phyloP scores from a whole-genome alignment of 1,284 basidiomycete genomes.

The Cutaneotrichosporon mucoides region DNA sequence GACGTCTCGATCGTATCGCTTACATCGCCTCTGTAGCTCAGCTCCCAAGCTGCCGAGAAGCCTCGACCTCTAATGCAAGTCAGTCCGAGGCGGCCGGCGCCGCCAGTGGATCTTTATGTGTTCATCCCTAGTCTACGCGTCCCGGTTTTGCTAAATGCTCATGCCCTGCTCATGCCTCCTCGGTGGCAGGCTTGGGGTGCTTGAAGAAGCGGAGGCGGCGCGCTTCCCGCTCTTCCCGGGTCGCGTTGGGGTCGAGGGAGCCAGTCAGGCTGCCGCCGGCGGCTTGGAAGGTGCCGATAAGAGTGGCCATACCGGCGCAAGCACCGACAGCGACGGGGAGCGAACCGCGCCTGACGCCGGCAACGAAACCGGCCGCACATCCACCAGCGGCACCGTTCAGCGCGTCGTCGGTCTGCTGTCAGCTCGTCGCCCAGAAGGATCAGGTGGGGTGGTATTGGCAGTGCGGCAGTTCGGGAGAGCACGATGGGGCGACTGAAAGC shows the following conservation, averaged over 20 bases:
- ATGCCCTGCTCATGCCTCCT: conserved; percentile 18
- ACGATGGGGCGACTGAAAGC: too few species aligned
- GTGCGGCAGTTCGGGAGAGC: too few species aligned
- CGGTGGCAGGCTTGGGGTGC: conserved; percentile 36
- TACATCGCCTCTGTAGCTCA: too few species aligned
- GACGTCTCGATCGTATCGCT: too few species aligned
- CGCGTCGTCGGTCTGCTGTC: conserved; percentile 62
- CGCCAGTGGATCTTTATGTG: neutral
- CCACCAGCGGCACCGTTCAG: conserved; percentile 82
- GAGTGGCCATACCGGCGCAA: conserved; percentile 72
- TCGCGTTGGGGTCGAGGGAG: conserved; percentile 34
- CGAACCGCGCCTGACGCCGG: conserved; percentile 77
- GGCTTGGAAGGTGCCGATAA: conserved; percentile 79
- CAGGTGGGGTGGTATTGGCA: too few species aligned
- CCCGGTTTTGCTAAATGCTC: neutral
- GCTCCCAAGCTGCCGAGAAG: too few species aligned
- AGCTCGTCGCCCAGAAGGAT: neutral
- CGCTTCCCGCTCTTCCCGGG: conserved; percentile 51
- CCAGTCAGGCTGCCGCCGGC: conserved; percentile 57
- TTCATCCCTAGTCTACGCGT: conserved; percentile 23
- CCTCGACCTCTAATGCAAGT: neutral
- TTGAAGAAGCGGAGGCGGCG: conserved; percentile 53
- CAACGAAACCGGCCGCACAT: conserved; percentile 88
- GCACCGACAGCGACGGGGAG: conserved; percentile 76
- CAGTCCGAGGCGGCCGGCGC: neutral